These are phyloP conservation scores for Pogostemon cablin DNA, from an alignment of 257 asterid genomes.

Conservation along the genomic window DNA sequence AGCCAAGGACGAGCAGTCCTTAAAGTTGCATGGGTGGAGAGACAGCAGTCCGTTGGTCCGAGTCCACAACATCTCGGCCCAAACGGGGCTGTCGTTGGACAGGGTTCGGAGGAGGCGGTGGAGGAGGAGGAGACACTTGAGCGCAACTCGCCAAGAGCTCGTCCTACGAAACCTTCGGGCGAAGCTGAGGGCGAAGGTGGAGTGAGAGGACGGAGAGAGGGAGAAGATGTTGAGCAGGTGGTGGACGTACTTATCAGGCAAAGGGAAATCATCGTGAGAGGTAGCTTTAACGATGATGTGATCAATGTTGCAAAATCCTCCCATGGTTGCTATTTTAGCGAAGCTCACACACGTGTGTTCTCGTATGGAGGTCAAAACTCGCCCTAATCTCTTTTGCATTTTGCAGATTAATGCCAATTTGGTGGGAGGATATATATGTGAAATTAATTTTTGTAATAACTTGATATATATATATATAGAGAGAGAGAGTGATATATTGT, in stretches of 20 bases:
- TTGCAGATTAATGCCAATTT: background rate
- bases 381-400: conserved; percentile 49
- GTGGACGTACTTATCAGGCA: conserved; percentile 51
- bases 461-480: background rate
- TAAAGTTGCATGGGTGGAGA: conserved; percentile 63
- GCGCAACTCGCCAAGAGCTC: conserved; percentile 63
- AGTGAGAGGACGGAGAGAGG: conserved; percentile 46
- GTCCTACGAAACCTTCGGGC: conserved; percentile 51
- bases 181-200: conserved; percentile 48
- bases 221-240: conserved; percentile 53
- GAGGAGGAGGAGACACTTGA: conserved; percentile 68
- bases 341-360: conserved; percentile 56
- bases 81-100: conserved; percentile 41
- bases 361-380: conserved; percentile 43
- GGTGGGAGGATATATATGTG: background rate
- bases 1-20: conserved; percentile 50
- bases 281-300: conserved; percentile 61
- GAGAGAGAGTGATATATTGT: background rate
- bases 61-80: conserved; percentile 53
- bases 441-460: too few species aligned
- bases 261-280: conserved; percentile 53
- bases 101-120: conserved; percentile 59
- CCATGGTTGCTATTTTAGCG: conserved; percentile 62
- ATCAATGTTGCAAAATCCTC: conserved; percentile 61
- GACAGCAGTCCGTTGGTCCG: conserved; percentile 42